These are phyloP conservation scores for Hirschioporus abietinus DNA, from an alignment of 768 basidiomycete species.

Conservation along the genomic window DNA sequence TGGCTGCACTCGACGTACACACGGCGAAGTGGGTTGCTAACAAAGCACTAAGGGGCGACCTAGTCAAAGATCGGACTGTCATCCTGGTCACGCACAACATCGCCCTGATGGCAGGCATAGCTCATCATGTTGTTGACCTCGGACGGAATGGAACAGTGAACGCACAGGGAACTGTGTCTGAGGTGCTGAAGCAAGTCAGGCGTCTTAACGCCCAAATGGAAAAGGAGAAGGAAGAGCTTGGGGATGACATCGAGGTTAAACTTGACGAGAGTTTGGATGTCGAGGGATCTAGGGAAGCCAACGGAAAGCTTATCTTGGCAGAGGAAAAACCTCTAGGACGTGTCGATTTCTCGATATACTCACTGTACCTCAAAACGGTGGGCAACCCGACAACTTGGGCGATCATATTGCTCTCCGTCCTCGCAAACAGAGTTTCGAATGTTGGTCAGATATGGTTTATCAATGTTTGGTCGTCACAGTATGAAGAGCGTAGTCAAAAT, in stretches of 20 bases:
- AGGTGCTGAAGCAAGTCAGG: not conserved
- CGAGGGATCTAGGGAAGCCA: conserved; percentile 5
- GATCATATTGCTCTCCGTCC: conserved; percentile 23
- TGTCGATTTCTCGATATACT: not conserved
- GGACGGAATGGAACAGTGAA: conserved; percentile 19
- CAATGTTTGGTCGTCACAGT: conserved; percentile 41
- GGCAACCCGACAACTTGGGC: conserved; percentile 11
- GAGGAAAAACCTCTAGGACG: conserved; percentile 19
- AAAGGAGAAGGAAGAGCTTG: conserved; percentile 14
- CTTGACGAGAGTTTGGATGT: conserved; percentile 13
- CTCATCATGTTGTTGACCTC: conserved; percentile 75
- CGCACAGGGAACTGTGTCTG: not conserved
- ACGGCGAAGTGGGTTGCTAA: conserved; percentile 33
- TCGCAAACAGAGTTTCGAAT: conserved; percentile 21
- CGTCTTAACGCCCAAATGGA: conserved; percentile 12
- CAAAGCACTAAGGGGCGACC: conserved; percentile 27
- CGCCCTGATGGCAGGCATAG: conserved; percentile 76
- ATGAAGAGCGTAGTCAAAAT: conserved; percentile 26
- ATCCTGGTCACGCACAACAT: conserved; percentile 52
- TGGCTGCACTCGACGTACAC: conserved; percentile 38
- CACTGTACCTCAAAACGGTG: not conserved
- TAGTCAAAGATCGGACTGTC: conserved; percentile 31
- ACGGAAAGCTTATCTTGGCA: conserved; percentile 18
- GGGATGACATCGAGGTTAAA: conserved; percentile 18
- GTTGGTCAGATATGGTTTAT: conserved; percentile 36